Conservation (phyloP, 139 green algal species). For the Coelastrella sp. region DNA sequence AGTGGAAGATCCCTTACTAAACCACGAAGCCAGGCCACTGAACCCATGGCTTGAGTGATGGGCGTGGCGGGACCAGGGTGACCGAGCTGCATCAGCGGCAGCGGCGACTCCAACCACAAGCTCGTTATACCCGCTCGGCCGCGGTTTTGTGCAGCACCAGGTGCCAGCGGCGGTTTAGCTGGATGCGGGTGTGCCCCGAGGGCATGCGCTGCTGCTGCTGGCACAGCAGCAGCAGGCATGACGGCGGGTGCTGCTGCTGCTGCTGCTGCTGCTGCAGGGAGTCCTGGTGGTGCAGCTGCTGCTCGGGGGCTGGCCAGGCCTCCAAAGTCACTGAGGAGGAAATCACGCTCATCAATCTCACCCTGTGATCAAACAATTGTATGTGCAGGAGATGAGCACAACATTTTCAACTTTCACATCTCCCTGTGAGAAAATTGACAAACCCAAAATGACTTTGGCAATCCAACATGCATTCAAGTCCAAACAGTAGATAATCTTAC, state of each 20-base stretch:
- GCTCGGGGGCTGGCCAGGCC: slow-evolving; percentile 51
- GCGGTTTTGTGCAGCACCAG: not conserved
- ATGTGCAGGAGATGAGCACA: not conserved
- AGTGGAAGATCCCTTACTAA: slow-evolving; percentile 6
- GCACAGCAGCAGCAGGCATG: not conserved
- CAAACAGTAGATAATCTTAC: no score
- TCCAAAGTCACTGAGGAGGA: slow-evolving; percentile 59
- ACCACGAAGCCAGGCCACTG: slow-evolving; percentile 64
- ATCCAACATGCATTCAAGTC: no score
- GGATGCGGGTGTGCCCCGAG: not conserved
- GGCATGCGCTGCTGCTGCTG: slow-evolving; percentile 4
- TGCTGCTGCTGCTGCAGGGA: not conserved
- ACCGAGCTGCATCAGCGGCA: slow-evolving; percentile 56
- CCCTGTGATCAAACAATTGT: slow-evolving; percentile 14
- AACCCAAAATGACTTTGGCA: no score
- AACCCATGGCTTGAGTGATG: slow-evolving; percentile 64
- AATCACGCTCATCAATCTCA: slow-evolving; percentile 65
- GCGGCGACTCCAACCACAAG: slow-evolving; percentile 54
- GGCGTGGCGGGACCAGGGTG: slow-evolving; percentile 50
- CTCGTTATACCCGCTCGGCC: not conserved
- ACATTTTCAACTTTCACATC: no score
- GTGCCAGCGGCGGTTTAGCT: slow-evolving; percentile 37
- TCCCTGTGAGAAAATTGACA: no score
- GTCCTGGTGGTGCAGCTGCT: not conserved
- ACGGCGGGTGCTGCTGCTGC: not conserved